Base-by-base conservation (phyloP, 2,329 filamentous ascomycete genomes). In the Gnomoniopsis smithogilvyi region DNA sequence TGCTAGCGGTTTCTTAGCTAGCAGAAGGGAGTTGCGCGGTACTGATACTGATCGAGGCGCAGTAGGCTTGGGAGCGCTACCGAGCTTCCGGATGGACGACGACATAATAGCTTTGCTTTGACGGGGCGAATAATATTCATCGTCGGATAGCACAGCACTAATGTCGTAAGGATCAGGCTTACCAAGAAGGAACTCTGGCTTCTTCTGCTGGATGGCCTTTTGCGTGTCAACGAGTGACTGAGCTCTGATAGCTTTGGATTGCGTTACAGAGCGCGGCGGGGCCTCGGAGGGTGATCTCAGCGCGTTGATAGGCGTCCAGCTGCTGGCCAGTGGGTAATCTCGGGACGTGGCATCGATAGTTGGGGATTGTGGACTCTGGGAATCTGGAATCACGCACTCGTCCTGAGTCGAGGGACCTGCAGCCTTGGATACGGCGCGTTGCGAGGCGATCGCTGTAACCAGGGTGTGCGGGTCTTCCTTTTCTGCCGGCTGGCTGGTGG, bases 91-190 rank as follows among this genome's bases (percentile, higher is more conserved):
- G 22, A 56, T 33, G 6, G 60, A 53, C 3, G 49, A 24, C 0
- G 56, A 47, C 60, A 62, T 17, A 33, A 45, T 38, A 30, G 8
- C 33, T 22, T 3, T 33, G 19, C 14, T 14, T 41, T 51, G 22
- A 38, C 7, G 46, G 6, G 54, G 22, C 2, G 52, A n/a, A 3
- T 30, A 24, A 34, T 24, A 15, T 6, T 55, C 52, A 2, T 62
- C 45, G 8, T 56, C 56, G 10, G 52, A 51, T 0, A 62, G 26
- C 21, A 52, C 56, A 30, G 26, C 51, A 15, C 34, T 47, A 30
- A 62, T 59, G 22, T 62, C 60, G n/a, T 62, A 62, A 6, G 60
- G 60, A 33, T 62, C 60, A 14, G 56, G 36, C 15, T 54, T 62
- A 45, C 30, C 55, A 0, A 15, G 50, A 10, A 47, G n/a, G 6